Conservation (phyloP, 2,329 filamentous ascomycete species). For the Microdochium bolleyi region DNA sequence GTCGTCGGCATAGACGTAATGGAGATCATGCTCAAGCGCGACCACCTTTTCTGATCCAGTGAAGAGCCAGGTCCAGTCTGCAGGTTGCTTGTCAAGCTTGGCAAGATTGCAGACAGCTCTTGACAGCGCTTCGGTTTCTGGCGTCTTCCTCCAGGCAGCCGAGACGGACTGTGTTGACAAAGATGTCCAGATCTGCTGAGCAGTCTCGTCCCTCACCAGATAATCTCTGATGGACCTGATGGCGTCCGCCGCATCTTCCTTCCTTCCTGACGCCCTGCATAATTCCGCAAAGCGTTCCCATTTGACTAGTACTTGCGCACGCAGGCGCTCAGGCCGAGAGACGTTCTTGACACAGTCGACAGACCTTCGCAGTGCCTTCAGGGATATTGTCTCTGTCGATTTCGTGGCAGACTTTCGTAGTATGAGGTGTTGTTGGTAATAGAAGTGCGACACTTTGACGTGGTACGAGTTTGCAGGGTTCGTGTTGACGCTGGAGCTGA, state of each 20-base stretch:
- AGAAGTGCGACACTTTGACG: conserved; percentile 64
- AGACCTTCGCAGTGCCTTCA: conserved; percentile 54
- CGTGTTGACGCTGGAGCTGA: conserved; percentile 11
- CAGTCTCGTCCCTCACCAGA: conserved; percentile 49
- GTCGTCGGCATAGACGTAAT: conserved; percentile 33
- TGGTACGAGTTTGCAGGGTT: conserved; percentile 36
- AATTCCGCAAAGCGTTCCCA: conserved; percentile 59
- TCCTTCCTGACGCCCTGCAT: conserved; percentile 42
- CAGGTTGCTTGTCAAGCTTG: conserved; percentile 47
- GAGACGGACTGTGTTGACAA: conserved; percentile 41
- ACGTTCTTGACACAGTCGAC: conserved; percentile 53
- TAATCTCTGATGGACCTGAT: conserved; percentile 54
- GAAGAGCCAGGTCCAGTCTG: conserved; percentile 48
- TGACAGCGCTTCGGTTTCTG: conserved; percentile 44
- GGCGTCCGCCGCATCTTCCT: conserved; percentile 49
- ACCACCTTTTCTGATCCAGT: conserved; percentile 44
- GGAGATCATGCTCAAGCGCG: conserved; percentile 52
- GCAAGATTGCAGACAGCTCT: conserved; percentile 52
- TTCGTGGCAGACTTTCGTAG: conserved; percentile 35
- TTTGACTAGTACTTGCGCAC: conserved; percentile 54
- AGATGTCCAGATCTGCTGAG: conserved; percentile 42
- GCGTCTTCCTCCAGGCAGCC: conserved; percentile 43
- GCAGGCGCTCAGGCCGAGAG: conserved; percentile 44
- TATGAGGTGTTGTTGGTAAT: conserved; percentile 55
- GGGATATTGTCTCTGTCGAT: conserved; percentile 30